These are phyloP conservation scores for Larix kaempferi DNA, from an alignment of 75 land plant species.

Conservation along the genomic window DNA sequence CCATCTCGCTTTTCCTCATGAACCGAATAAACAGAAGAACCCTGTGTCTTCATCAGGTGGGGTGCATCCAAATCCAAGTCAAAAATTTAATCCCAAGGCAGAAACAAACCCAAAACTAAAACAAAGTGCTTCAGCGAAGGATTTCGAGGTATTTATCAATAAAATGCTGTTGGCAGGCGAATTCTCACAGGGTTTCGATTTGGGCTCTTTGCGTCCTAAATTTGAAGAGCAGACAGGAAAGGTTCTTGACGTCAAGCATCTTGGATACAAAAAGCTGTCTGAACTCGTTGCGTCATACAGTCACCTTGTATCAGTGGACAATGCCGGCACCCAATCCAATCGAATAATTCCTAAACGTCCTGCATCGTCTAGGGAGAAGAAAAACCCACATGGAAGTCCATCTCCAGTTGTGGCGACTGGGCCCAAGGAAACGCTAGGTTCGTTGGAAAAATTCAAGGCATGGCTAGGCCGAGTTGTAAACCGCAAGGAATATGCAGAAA, in stretches of 20 bases:
- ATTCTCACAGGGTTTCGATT: not conserved
- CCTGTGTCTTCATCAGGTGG: not conserved
- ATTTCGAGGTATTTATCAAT: not conserved
- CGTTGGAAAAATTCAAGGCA: not conserved
- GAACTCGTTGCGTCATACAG: not conserved
- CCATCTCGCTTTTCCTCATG: not conserved
- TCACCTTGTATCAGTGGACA: conserved; percentile 3
- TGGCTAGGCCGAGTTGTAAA: not conserved
- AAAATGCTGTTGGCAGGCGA: not conserved
- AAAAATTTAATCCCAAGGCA: not conserved
- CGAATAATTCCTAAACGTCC: not conserved
- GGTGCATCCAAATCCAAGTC: not conserved
- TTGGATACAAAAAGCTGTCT: conserved; percentile 1
- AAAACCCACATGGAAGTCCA: not conserved
- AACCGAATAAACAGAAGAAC: not conserved
- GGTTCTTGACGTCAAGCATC: not conserved
- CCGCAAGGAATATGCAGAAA: not conserved
- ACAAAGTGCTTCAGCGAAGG: not conserved
- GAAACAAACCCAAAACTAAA: not conserved
- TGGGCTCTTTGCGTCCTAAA: not conserved
- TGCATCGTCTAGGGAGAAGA: not conserved
- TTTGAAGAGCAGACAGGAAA: not conserved
- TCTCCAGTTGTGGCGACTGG: not conserved
- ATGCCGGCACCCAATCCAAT: no score
- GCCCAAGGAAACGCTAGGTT: not conserved